These are phyloP conservation scores for Ceratobasidium sp. DNA, from an alignment of 1,284 basidiomycete species.

Conservation along the genomic window DNA sequence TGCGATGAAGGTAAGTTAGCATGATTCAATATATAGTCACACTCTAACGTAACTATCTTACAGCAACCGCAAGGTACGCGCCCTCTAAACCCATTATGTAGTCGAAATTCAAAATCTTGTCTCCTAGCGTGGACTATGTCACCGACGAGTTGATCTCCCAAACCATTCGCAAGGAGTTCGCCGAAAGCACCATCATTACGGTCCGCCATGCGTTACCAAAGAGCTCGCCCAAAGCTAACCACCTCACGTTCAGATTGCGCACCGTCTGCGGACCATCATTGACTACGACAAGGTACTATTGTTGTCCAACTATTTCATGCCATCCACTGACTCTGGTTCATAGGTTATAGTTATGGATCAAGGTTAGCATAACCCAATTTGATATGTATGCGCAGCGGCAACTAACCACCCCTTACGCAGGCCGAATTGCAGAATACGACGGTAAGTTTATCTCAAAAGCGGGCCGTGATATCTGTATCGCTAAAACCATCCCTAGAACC, in stretches of 20 bases:
- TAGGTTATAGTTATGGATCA: slow-evolving; percentile 89
- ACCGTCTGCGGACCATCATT: slow-evolving; percentile 69
- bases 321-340: slow-evolving; percentile 18
- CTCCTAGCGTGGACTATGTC: slow-evolving; percentile 71
- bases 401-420: slow-evolving; percentile 45
- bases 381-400: neutral
- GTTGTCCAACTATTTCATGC: slow-evolving; percentile 9
- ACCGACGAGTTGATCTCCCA: slow-evolving; percentile 76
- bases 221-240: neutral
- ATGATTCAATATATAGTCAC: slow-evolving; percentile 23
- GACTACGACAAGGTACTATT: slow-evolving; percentile 60
- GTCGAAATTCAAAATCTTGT: slow-evolving; percentile 39
- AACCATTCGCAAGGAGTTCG: slow-evolving; percentile 73
- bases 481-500: slow-evolving; percentile 51
- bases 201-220: slow-evolving; percentile 9
- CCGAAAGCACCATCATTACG: slow-evolving; percentile 62
- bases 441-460: slow-evolving; percentile 47
- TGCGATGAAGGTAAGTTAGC: slow-evolving; percentile 70
- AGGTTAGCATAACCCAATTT: slow-evolving; percentile 52
- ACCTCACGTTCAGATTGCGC: slow-evolving; percentile 59
- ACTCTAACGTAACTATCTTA: slow-evolving; percentile 8
- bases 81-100: slow-evolving; percentile 22
- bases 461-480: neutral
- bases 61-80: slow-evolving; percentile 68
- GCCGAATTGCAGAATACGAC: slow-evolving; percentile 81